Conservation (phyloP, 768 basidiomycete genomes). For the Hypholoma sublateritium region DNA sequence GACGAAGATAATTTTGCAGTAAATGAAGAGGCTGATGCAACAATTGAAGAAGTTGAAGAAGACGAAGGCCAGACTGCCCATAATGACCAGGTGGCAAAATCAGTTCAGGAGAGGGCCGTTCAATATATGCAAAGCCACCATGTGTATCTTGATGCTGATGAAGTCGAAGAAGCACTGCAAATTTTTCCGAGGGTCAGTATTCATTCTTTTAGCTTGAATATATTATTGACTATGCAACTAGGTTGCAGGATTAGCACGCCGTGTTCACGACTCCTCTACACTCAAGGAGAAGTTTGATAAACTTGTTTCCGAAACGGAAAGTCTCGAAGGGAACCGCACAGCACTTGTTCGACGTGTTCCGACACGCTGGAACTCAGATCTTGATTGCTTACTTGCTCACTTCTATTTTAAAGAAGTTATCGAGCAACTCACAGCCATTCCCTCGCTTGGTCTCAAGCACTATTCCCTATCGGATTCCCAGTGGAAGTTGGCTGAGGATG, state of each 20-base stretch:
- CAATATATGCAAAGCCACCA: background rate
- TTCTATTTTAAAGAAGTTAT: conserved; percentile 22
- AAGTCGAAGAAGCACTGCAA: conserved; percentile 8
- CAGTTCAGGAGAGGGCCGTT: conserved; percentile 12
- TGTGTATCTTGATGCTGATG: conserved; percentile 1
- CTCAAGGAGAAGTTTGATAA: conserved; percentile 25
- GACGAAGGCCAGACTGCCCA: conserved; percentile 15
- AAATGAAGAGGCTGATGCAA: conserved; percentile 13
- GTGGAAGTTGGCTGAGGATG: conserved; percentile 25
- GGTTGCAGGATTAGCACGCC: conserved; percentile 20
- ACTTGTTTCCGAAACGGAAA: conserved; percentile 16
- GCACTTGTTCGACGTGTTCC: conserved; percentile 14
- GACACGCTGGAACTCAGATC: conserved; percentile 31
- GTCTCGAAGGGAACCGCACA: conserved; percentile 6
- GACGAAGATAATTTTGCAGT: conserved; percentile 14
- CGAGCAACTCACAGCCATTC: conserved; percentile 18
- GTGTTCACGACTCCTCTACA: conserved; percentile 23
- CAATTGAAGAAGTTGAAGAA: conserved; percentile 2
- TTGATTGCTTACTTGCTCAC: conserved; percentile 25
- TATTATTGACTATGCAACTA: conserved; percentile 1
- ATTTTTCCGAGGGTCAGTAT: conserved; percentile 8
- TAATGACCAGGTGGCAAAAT: conserved; percentile 13
- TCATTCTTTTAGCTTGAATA: background rate
- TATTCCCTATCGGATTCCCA: conserved; percentile 21
- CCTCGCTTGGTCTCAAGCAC: conserved; percentile 11